Percentiles rank a stretch among this genome's conserved stretches.
Evolutionary conservation across 164 flowering plant species (phyloP).

Genomic region (Magnolia officinalis): DNA sequence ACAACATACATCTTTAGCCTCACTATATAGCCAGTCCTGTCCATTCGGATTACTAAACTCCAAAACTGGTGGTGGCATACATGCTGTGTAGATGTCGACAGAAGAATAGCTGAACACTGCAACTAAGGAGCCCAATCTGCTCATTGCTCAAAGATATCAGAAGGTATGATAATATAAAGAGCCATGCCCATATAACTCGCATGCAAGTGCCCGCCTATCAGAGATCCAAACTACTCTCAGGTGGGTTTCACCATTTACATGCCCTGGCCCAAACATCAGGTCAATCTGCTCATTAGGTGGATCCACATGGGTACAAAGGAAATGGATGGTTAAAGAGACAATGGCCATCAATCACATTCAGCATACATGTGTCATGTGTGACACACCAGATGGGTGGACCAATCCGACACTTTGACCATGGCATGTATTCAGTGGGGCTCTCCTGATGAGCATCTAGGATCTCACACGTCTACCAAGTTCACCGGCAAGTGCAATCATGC

Average conservation of each 20-base stretch:
- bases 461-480: neutral
- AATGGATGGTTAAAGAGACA: neutral
- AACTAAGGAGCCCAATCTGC: slow-evolving; percentile 77
- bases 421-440: neutral
- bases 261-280: neutral
- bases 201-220: neutral
- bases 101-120: slow-evolving; percentile 73
- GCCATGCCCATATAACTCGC: neutral
- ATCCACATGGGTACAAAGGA: neutral
- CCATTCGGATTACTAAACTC: slow-evolving; percentile 43
- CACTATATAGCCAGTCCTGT: slow-evolving; percentile 48
- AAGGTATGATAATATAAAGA: neutral
- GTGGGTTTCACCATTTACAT: neutral
- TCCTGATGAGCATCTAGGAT: neutral
- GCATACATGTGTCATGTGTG: neutral
- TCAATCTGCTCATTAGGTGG: neutral
- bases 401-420: neutral
- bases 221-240: neutral
- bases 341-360: neutral
- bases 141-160: slow-evolving; percentile 11
- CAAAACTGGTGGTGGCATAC: slow-evolving; percentile 68
- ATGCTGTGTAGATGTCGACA: slow-evolving; percentile 53
- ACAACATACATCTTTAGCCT: slow-evolving; percentile 55
- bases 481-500: neutral
- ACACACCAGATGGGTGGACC: neutral